Evolutionary conservation across 2,329 filamentous ascomycete species (phyloP), one percentile per base, ranked within the genome.

Genomic region (Pseudocercospora macadamiae): DNA sequence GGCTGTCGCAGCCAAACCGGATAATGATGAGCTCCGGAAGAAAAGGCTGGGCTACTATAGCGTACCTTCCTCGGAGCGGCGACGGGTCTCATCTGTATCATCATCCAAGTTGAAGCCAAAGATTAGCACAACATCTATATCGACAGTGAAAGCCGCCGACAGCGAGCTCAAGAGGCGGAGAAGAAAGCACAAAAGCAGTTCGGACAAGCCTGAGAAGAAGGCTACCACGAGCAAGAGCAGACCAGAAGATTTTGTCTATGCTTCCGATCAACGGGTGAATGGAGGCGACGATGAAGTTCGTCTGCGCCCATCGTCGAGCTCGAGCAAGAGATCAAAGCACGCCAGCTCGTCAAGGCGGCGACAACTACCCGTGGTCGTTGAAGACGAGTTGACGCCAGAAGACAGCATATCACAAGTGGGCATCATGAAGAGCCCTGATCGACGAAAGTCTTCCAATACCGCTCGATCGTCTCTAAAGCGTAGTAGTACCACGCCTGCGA

Each of bases 11-110:
- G 59, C 61, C 55, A 62, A 75, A 61, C 64, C 75, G 21, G 76
- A 77, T 59, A 59, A 77, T 36, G 73, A 77, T 52, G 76, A 78
- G 52, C 60, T 78, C 49, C 65, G 76, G 53, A 69, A 68, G 28
- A 70, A 70, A 54, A 61, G 76, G 63, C 70, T 71, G 26, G 71
- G 72, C 4, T 79, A 79, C 63, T 77, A 64, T 47, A 58, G 47
- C 39, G 47, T 42, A 10, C 49, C 63, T 6, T 19, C 52, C 0
- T 53, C 45, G 32, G 51, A 57, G 52, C 60, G 62, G 12, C 61
- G 51, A 47, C 28, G 54, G 39, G 37, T 49, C 4, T 44, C 58
- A 28, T 28, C 54, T 21, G 54, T 49, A 19, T 34, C 28, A 26
- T 39, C 54, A 14, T 18, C 21, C 23, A 62, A 34, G 32, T 39